Evolutionary conservation across 2,329 filamentous ascomycete species (phyloP), one percentile per base, ranked within the genome.

Genomic region (Colletotrichum cereale): DNA sequence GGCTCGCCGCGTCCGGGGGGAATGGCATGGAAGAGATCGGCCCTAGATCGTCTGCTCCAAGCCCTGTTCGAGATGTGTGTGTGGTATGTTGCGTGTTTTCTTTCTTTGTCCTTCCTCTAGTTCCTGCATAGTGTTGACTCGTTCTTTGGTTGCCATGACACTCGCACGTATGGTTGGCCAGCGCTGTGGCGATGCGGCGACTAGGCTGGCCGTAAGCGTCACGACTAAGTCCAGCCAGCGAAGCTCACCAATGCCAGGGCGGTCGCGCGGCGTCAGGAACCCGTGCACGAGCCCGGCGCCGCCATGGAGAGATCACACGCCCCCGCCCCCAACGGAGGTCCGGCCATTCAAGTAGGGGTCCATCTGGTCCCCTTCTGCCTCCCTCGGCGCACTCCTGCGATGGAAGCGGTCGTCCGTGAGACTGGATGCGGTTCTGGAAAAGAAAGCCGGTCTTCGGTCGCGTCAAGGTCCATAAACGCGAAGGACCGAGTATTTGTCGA

Each of bases 311-410:
- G 36, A 50, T 42, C 64, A n/a, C 21, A 24, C 44, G 44, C 44
- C 53, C 68, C 50, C 52, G 36, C 57, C 68, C 68, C 68, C 68
- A 71, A 71, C 68, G 68, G 68, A 71, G 65, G 68, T 71, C 68
- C 68, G 68, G 53, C 31, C 52, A 40, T 21, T n/a, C 14, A 42
- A 34, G 26, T 42, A 52, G 63, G 57, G 57, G 56, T 34, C 16
- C 8, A 31, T 42, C 50, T 47, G 47, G 26, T 34, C 31, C 3
- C 62, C 11, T 47, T 36, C 40, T 61, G 44, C 34, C n/a, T n/a
- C 44, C 44, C 11, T 12, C 44, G 18, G 21, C 53, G 56, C 40
- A 60, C 47, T 63, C 52, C 36, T 38, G 40, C 68, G 44, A 60
- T 24, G 36, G 62, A 42, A 16, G 26, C 44, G 52, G 36, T 38